Conservation (phyloP, 495 filamentous ascomycete genomes). For the Margaritispora aquatica region DNA sequence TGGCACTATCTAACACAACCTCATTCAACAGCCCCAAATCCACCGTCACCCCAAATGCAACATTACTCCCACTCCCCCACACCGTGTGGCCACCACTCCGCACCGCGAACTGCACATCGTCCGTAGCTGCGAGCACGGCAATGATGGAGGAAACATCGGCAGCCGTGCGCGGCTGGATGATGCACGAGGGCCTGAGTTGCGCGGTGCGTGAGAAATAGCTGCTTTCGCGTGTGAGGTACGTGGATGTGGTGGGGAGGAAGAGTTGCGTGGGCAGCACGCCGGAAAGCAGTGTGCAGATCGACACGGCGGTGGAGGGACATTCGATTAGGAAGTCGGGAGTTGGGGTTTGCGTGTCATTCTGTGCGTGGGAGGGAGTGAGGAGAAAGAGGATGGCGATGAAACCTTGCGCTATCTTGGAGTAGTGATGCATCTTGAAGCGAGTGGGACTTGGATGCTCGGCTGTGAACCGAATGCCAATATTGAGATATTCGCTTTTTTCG, state of each 20-base stretch:
- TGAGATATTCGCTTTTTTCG: background rate
- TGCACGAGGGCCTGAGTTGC: background rate
- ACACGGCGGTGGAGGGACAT: background rate
- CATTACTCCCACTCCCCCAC: constrained; percentile 23
- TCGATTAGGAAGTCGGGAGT: background rate
- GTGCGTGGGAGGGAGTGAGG: too few relatives aligned
- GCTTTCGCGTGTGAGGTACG: background rate
- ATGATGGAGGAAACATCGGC: background rate
- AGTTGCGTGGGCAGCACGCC: background rate
- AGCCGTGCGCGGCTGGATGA: background rate
- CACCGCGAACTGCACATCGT: background rate
- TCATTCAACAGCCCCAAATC: constrained; percentile 27
- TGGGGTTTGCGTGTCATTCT: too few relatives aligned
- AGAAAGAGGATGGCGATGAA: too few relatives aligned
- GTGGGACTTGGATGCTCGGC: background rate
- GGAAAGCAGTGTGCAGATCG: background rate
- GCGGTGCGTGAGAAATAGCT: background rate
- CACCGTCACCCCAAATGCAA: constrained; percentile 28
- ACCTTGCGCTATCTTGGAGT: too few relatives aligned
- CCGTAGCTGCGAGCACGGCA: background rate
- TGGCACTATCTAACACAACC: constrained; percentile 30
- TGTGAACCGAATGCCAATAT: too few relatives aligned
- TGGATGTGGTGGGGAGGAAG: background rate
- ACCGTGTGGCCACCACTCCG: constrained; percentile 25
- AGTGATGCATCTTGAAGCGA: background rate